Evolutionary conservation across 768 basidiomycete genomes (phyloP).

Genomic region (Leucosporidium scottii): DNA sequence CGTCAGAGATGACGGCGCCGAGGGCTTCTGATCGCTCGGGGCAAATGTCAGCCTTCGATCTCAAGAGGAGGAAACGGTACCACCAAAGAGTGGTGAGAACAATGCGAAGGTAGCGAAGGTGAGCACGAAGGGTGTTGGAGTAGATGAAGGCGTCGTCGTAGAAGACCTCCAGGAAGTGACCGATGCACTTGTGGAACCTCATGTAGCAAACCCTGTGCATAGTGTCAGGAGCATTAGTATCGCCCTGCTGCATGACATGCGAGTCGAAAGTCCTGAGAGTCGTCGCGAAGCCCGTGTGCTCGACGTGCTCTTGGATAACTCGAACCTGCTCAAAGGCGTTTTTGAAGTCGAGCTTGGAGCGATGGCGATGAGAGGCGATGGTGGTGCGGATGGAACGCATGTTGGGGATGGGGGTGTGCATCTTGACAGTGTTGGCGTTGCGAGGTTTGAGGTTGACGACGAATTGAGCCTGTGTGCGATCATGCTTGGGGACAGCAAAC

Average conservation of each 20-base stretch:
- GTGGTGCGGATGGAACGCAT: background rate
- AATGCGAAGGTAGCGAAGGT: conserved; percentile 39
- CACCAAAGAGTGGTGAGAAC: conserved; percentile 40
- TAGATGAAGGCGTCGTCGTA: conserved; percentile 50
- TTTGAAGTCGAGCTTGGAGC: conserved; percentile 47
- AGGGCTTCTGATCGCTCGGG: background rate
- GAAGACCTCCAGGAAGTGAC: conserved; percentile 48
- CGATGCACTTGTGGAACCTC: conserved; percentile 42
- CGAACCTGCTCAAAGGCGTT: conserved; percentile 46
- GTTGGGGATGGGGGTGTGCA: conserved; percentile 5
- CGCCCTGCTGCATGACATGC: conserved; percentile 47
- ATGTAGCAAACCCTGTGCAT: conserved; percentile 46
- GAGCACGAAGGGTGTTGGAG: conserved; percentile 44
- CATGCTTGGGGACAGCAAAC: conserved; percentile 14
- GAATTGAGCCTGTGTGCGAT: conserved; percentile 2
- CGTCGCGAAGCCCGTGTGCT: conserved; percentile 42
- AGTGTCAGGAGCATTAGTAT: conserved; percentile 49
- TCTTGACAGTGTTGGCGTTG: conserved; percentile 1
- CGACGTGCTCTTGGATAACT: conserved; percentile 39
- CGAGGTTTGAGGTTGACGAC: conserved; percentile 12
- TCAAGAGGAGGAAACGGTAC: conserved; percentile 41
- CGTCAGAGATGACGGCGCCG: conserved; percentile 4
- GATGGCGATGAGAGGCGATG: conserved; percentile 7
- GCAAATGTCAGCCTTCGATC: conserved; percentile 43
- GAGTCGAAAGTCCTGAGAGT: conserved; percentile 45